Base-by-base conservation (phyloP, 345 rosid genomes). In the Mangifera indica region DNA sequence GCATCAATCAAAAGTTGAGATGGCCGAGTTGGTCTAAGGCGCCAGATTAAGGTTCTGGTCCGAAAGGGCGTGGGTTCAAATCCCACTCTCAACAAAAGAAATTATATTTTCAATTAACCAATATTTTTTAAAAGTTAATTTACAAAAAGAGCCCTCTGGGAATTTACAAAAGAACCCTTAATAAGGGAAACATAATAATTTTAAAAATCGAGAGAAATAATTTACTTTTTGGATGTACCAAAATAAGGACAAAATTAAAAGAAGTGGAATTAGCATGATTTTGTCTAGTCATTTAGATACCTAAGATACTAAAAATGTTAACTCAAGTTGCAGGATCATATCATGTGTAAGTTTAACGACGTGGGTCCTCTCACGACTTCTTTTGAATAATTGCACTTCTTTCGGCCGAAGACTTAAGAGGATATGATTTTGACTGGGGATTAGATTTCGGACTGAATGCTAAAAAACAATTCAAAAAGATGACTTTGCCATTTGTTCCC, bases 21-120 rank as follows among this genome's bases (percentile, higher is more conserved):
- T 88, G 97, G 97, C 97, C 91, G 97, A 89, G 97, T 95, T 89
- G 94, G 98, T 88, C 91, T 86, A 89, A 91, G 97, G 94, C 93
- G 96, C 94, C 91, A 89, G 96, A 89, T 92, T 91, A 89, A 89
- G 99, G 98, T 93, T 89, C 93, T 91, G 92, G 97, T 96, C 92
- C 91, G 96, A 91, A 89, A 91, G 93, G 93, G 89, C 93, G 92
- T 87, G 93, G 97, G 92, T 95, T 91, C 92, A 83, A 95, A 92
- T 87, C 94, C 92, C 96, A 92, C 90, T 88, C 85, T 92, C 93
- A 81, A 94, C 96, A 85, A 14, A 29, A 29, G 1, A 1, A 1
- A 29, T 29, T 29, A 29, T 29, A 1, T 29, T n/a, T n/a, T n/a
- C n/a, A n/a, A n/a, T n/a, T n/a, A n/a, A n/a, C n/a, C n/a, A n/a